Base-by-base conservation (phyloP, 441 rosid genomes). In the Viola pubescens region DNA sequence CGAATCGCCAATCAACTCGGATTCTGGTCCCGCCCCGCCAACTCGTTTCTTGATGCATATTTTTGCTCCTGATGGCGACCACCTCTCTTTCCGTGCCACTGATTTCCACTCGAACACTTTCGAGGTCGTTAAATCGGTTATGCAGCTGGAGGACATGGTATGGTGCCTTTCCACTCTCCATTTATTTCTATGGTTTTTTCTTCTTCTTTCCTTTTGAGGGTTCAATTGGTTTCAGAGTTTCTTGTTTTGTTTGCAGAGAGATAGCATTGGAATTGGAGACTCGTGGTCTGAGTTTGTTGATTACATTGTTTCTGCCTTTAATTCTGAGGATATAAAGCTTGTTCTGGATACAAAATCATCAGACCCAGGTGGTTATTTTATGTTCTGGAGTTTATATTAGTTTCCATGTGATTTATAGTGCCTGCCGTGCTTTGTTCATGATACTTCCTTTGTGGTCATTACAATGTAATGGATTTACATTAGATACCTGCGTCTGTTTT, bases 71-170 rank as follows among this genome's bases (percentile, higher is more conserved):
- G 90, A 92, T 63, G 72, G 78, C 54, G 70, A 70, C 60, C 79
- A 77, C 63, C 79, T 92, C 61, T 62, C 75, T n/a, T 52, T 92
- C 65, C 73, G 70, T 34, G 85, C 78, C 34, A 80, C 98, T 5
- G 94, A 92, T 79, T 89, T 77, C 61, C 76, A 71, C 52, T 69
- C 76, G 60, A 63, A 59, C 16, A 70, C 83, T 50, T 92, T 91
- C 85, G 85, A 81, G 71, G 75, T 84, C 9, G 68, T 77, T 58
- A 84, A 83, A 64, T 84, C 94, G 38, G 59, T 79, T 64, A 61
- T 56, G 65, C 83, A 92, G 82, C 90, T 92, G 5, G 91, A 89
- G 54, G 96, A 82, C 77, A 67, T 85, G 94, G 95, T 84, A 26
- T 47, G 44, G 51, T 5, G 10, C 4, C 4, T 41, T 5, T 40